These are phyloP conservation scores for Mycena epipterygia DNA, from an alignment of 768 basidiomycete species.

Conservation along the genomic window DNA sequence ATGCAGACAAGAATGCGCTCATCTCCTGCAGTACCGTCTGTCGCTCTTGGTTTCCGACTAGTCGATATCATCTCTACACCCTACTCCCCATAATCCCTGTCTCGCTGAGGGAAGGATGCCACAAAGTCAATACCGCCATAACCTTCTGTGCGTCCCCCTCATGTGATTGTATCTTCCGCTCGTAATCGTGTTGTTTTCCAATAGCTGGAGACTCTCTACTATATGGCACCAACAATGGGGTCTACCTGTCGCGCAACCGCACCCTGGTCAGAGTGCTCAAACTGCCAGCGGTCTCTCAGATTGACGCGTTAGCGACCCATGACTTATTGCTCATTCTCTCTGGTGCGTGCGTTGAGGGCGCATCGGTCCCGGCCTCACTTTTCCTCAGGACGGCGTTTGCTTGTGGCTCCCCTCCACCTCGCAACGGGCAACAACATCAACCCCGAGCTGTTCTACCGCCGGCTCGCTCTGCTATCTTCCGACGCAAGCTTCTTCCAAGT, in stretches of 20 bases:
- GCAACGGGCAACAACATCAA: constrained; percentile 4
- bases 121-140: constrained; percentile 30
- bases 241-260: constrained; percentile 20
- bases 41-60: constrained; percentile 33
- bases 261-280: constrained; percentile 19
- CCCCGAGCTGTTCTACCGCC: constrained; percentile 6
- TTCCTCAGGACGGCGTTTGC: constrained; percentile 21
- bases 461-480: constrained; percentile 13
- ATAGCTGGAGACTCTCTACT: constrained; percentile 16
- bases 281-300: constrained; percentile 33
- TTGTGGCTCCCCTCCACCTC: constrained; percentile 25
- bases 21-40: constrained; percentile 34
- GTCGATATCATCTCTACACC: constrained; percentile 34
- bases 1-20: constrained; percentile 32
- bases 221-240: constrained; percentile 30
- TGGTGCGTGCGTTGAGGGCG: neutral
- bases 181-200: neutral
- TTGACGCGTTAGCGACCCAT: constrained; percentile 25
- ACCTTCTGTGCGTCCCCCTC: constrained; percentile 21
- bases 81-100: constrained; percentile 30
- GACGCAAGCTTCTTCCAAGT: constrained; percentile 33
- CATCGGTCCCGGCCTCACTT: neutral
- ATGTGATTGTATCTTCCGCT: neutral
- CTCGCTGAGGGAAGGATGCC: constrained; percentile 8
- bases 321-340: constrained; percentile 31